These are phyloP conservation scores for Entelexis sorbosivorans DNA, from an alignment of 1,139 yeast genomes.

Conservation along the genomic window DNA sequence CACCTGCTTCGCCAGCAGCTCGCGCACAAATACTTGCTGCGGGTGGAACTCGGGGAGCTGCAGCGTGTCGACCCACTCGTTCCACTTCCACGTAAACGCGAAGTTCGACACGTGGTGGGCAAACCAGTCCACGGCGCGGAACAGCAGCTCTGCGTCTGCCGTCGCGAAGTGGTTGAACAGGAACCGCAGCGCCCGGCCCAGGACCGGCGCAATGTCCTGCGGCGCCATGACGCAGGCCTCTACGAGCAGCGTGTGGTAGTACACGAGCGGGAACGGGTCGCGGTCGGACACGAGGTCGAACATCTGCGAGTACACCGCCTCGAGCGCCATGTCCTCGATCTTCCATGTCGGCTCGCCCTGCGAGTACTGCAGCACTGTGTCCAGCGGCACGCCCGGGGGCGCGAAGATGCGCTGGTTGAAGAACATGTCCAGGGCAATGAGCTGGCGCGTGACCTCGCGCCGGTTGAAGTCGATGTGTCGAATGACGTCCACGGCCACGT, in stretches of 20 bases:
- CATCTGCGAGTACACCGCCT: constrained; percentile 65
- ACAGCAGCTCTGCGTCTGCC: constrained; percentile 65
- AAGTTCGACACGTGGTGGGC: constrained; percentile 87
- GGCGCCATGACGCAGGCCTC: constrained; percentile 83
- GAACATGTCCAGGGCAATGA: constrained; percentile 62
- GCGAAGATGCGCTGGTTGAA: constrained; percentile 64
- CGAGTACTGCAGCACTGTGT: constrained; percentile 44
- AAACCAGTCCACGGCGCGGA: constrained; percentile 82
- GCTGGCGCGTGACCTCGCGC: constrained; percentile 74
- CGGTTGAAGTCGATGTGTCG: constrained; percentile 80
- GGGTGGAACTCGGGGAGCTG: constrained; percentile 49
- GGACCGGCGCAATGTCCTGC: constrained; percentile 85
- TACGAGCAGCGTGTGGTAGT: constrained; percentile 76
- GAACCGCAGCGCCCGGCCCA: constrained; percentile 85
- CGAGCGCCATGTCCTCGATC: constrained; percentile 82
- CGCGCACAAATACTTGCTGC: constrained; percentile 58
- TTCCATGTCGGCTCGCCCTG: constrained; percentile 54
- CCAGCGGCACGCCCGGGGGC: constrained; percentile 74
- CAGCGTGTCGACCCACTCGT: constrained; percentile 54
- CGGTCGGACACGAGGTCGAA: constrained; percentile 40
- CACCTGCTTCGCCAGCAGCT: constrained; percentile 72
- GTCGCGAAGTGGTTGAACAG: constrained; percentile 58
- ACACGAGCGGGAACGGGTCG: constrained; percentile 56
- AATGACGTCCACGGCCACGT: constrained; percentile 61
- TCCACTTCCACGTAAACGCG: constrained; percentile 97